These are phyloP conservation scores for Lactarius pseudohatsudake DNA, from an alignment of 768 basidiomycete species.

Conservation along the genomic window DNA sequence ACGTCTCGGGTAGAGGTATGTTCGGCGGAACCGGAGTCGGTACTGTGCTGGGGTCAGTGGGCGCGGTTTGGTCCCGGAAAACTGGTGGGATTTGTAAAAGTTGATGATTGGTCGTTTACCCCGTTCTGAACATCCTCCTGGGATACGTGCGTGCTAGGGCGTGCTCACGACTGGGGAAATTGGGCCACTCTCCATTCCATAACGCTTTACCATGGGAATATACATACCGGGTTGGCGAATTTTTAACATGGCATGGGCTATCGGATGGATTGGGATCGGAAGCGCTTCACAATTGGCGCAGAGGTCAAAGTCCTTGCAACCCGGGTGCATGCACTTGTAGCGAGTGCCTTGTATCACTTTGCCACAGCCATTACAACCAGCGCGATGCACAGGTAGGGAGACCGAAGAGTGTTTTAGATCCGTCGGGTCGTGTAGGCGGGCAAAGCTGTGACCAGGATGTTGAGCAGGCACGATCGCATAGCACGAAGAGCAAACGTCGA, in stretches of 20 bases:
- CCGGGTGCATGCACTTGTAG: slow-evolving; percentile 84
- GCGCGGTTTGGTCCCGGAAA: not conserved
- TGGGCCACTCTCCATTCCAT: slow-evolving; percentile 27
- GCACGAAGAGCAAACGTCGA: slow-evolving; percentile 71
- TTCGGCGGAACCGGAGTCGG: slow-evolving; percentile 5
- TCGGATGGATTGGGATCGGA: slow-evolving; percentile 74
- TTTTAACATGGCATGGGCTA: slow-evolving; percentile 73
- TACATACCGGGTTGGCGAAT: slow-evolving; percentile 53
- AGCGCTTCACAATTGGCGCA: slow-evolving; percentile 77
- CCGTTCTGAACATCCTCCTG: not conserved
- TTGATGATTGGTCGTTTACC: not conserved
- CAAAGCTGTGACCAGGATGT: slow-evolving; percentile 76
- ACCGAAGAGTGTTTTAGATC: slow-evolving; percentile 45
- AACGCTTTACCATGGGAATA: slow-evolving; percentile 44
- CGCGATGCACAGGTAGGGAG: slow-evolving; percentile 43
- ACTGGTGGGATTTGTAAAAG: not conserved
- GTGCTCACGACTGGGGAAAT: not conserved
- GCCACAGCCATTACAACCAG: slow-evolving; percentile 63
- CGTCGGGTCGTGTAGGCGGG: slow-evolving; percentile 52
- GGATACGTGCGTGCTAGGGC: not conserved
- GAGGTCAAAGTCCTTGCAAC: slow-evolving; percentile 79
- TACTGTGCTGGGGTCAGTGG: not conserved
- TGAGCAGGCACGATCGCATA: slow-evolving; percentile 70
- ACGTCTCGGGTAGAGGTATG: slow-evolving; percentile 1
- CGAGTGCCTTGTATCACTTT: slow-evolving; percentile 59